These are phyloP conservation scores for Fraxinus sp. DNA, from an alignment of 305 asterid genomes.

Conservation along the genomic window DNA sequence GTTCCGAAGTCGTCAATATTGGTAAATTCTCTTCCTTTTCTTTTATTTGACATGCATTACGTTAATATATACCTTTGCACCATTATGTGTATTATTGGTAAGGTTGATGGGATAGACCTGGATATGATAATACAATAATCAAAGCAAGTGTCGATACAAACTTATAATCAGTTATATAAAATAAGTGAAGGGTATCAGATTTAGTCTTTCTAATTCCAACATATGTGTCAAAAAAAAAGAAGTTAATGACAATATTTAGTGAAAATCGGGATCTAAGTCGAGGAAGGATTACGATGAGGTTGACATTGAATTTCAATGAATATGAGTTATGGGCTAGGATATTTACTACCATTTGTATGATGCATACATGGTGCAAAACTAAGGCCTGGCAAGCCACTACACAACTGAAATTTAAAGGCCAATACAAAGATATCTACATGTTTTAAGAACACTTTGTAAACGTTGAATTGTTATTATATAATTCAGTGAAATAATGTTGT, in stretches of 20 bases:
- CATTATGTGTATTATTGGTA: background rate
- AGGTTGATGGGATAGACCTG: background rate
- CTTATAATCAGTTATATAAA: background rate
- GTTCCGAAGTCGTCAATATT: slow-evolving; percentile 81
- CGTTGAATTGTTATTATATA: background rate
- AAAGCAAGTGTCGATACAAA: background rate
- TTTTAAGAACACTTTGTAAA: background rate
- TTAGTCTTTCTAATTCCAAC: background rate
- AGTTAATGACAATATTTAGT: background rate
- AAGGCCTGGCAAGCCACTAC: background rate
- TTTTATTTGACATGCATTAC: background rate
- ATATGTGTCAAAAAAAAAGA: background rate
- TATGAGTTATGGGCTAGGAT: background rate
- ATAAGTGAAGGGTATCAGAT: background rate
- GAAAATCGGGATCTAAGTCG: background rate
- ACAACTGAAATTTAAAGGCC: background rate
- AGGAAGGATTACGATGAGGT: background rate
- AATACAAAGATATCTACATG: background rate
- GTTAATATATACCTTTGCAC: background rate
- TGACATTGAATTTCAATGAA: background rate
- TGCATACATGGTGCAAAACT: background rate
- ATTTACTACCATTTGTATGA: background rate
- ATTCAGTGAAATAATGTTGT: background rate
- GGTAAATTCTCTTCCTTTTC: slow-evolving; percentile 39
- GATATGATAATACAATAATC: background rate